A percentile compares a stretch with the other conserved stretches of the same genome.
Evolutionary conservation across 2,329 filamentous ascomycete species (phyloP).

Genomic region (Harringtonia aguacate): DNA sequence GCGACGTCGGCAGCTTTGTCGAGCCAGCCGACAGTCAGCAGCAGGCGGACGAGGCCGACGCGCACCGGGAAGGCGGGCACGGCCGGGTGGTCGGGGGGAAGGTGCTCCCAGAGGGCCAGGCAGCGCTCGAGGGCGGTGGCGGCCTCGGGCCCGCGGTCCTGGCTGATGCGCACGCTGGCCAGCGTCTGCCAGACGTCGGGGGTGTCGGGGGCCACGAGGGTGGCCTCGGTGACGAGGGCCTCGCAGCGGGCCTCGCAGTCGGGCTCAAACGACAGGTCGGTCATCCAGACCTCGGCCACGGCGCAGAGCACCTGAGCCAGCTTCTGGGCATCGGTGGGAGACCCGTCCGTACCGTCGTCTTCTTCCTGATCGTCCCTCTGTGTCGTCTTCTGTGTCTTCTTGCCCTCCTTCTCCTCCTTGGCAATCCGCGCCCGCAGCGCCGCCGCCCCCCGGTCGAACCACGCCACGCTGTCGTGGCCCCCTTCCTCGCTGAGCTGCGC

Average conservation of each 20-base stretch:
- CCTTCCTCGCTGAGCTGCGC: slow-evolving; percentile 76
- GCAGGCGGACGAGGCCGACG: slow-evolving; percentile 70
- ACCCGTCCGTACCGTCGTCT: neutral
- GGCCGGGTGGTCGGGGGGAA: slow-evolving; percentile 58
- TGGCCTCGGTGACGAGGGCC: slow-evolving; percentile 77
- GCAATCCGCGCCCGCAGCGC: slow-evolving; percentile 50
- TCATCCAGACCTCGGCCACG: slow-evolving; percentile 97
- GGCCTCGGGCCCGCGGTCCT: slow-evolving; percentile 69
- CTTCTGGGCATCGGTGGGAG: slow-evolving; percentile 59
- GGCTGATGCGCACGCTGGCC: slow-evolving; percentile 87
- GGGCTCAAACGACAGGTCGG: slow-evolving; percentile 84
- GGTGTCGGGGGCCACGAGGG: slow-evolving; percentile 68
- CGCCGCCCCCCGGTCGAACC: slow-evolving; percentile 61
- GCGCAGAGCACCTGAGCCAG: slow-evolving; percentile 87
- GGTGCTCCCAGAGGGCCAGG: slow-evolving; percentile 70
- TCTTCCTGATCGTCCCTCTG: neutral
- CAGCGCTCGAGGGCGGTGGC: slow-evolving; percentile 67
- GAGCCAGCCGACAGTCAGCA: slow-evolving; percentile 87
- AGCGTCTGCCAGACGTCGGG: slow-evolving; percentile 93
- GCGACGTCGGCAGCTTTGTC: slow-evolving; percentile 76
- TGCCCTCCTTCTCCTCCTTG: slow-evolving; percentile 17
- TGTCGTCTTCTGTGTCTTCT: neutral
- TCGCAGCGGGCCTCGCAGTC: slow-evolving; percentile 88
- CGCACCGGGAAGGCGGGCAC: slow-evolving; percentile 81
- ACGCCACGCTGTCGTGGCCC: slow-evolving; percentile 52